Evolutionary conservation across 1,284 basidiomycete species (phyloP), one percentile per base, ranked within the genome.

Genomic region (Ceratobasidium sp.): DNA sequence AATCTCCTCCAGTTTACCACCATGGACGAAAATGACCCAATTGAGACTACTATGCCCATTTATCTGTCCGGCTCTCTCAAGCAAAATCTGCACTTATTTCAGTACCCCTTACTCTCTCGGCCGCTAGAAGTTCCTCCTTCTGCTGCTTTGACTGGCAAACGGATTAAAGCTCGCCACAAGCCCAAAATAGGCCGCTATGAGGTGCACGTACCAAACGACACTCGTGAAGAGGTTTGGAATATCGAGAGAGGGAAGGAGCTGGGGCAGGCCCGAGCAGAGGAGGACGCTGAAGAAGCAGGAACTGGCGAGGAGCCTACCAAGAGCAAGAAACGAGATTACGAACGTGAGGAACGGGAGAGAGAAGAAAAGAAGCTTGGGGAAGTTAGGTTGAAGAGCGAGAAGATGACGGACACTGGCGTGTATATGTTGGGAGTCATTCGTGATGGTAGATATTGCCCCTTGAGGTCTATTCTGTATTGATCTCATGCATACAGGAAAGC

Each of bases 171-270:
- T 10, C 89, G 93, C 54, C 84, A 90, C 77, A 94, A 94, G 82
- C 87, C 90, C 5, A 84, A 86, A 60, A 85, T 87, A 56, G 88
- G 86, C 66, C 86, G 90, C 79, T 83, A 92, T 47, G 93, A 94
- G 82, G 86, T 94, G 23, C 92, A 93, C 83, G 87, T 94, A 7
- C 93, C 93, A 8, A 88, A 90, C 31, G 93, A 94, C 81, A 89
- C 88, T 39, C 89, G 93, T 42, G 85, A 88, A 26, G 92, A 94
- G 79, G 91, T 94, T 23, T 94, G 91, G 91, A 94, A 92, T 80
- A 81, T 82, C 23, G 91, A 93, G 75, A 88, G 88, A 76, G 89
- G 90, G 20, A 88, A 86, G 79, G 89, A 90, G 37, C 83, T 92
- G 11, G 93, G 93, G 6, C 81, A 82, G 90, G 85, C 78, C 92